Evolutionary conservation across 306 rosid species (phyloP), one percentile per base, ranked within the genome.

Genomic region (Rubus parviflorus): DNA sequence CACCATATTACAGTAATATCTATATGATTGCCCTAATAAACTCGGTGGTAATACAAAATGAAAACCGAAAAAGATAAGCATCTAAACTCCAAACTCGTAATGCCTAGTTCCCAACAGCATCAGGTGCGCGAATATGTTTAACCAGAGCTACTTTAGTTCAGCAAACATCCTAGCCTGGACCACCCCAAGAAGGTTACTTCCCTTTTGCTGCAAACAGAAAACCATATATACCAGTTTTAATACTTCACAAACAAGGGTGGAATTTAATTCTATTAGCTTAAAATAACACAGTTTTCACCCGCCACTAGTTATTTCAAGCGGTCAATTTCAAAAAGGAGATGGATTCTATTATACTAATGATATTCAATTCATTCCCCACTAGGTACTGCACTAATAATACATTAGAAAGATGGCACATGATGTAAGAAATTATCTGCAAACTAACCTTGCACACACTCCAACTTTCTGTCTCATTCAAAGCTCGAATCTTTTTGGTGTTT

Each of bases 391-490:
- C 13, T 8, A 45, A 0, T 20, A 56, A 12, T n/a, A 75, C 14
- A 12, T 15, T 30, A 30, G 15, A 64, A 64, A 35, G 35, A 61
- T 3, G 3, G 7, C 8, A 46, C 10, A 22, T 51, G 63, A 49
- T 20, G 8, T 10, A 49, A 48, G 60, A 37, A 52, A 23, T 43
- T 13, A 38, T 5, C 22, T 70, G 78, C 38, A 58, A 70, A 63
- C 87, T 72, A 54, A 90, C 93, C 93, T 82, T 47, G 68, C 46
- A 46, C 56, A 40, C 54, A 46, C 80, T 61, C 85, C 81, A 85
- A 77, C 52, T 85, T 78, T 80, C 85, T 25, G 87, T 76, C 72
- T 77, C 88, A 78, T 80, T 63, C 90, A 25, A 80, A 83, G 73
- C 86, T 81, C 20, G 89, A 57, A 54, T 83, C 89, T 43, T 80